Conservation (phyloP, 2,329 filamentous ascomycete species). For the Geosmithia flava region DNA sequence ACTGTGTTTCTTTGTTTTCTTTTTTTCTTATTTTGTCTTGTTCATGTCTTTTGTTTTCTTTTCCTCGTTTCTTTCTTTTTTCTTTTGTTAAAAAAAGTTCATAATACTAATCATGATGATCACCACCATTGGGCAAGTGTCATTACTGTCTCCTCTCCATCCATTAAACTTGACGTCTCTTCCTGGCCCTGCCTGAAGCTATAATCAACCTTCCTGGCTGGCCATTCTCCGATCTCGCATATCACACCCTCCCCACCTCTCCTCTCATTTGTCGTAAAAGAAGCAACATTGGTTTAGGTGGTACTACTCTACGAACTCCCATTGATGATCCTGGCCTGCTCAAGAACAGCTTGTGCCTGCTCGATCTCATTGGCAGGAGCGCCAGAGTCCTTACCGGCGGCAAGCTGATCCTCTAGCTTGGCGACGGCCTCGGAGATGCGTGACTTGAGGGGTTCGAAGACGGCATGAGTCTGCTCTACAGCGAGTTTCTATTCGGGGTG, state of each 20-base stretch:
- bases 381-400: slow-evolving; percentile 40
- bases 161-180: too few relatives aligned
- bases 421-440: slow-evolving; percentile 61
- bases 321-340: slow-evolving; percentile 28
- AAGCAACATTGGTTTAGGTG: too few relatives aligned
- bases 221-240: too few relatives aligned
- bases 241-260: too few relatives aligned
- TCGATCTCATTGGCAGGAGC: slow-evolving; percentile 33
- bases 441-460: slow-evolving; percentile 60
- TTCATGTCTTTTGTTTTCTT: not conserved
- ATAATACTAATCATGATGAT: not conserved
- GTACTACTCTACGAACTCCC: not conserved
- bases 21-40: not conserved
- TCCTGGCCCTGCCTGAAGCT: too few relatives aligned
- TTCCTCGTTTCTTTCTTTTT: not conserved
- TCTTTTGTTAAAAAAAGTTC: not conserved
- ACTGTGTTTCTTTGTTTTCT: slow-evolving; percentile 1
- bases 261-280: too few relatives aligned
- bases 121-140: not conserved
- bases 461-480: slow-evolving; percentile 74
- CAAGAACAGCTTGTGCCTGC: slow-evolving; percentile 41
- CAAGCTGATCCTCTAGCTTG: slow-evolving; percentile 66
- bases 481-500: slow-evolving; percentile 52
- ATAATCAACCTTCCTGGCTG: too few relatives aligned
- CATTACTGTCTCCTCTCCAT: not conserved